Evolutionary conservation across 2,329 filamentous ascomycete genomes (phyloP).

Genomic region (Alternaria sp.): DNA sequence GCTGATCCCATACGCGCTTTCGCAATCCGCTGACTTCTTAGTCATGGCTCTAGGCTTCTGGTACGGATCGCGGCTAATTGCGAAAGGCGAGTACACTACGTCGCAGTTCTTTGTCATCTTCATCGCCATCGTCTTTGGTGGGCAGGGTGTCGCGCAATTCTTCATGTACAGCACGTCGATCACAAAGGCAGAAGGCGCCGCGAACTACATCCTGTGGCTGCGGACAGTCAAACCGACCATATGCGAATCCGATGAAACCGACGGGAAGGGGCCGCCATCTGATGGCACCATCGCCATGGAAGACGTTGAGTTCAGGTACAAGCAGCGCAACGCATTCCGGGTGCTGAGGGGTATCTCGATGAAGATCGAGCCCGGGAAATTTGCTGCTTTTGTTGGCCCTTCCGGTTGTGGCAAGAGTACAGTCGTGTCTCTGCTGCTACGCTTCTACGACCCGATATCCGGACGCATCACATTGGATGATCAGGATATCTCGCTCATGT

Average conservation of each 20-base stretch:
- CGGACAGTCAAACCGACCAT: conserved; percentile 42
- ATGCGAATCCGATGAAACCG: conserved; percentile 24
- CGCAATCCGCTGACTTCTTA: conserved; percentile 81
- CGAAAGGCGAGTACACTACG: conserved; percentile 64
- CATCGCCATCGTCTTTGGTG: conserved; percentile 42
- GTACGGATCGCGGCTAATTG: conserved; percentile 48
- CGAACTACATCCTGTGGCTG: conserved; percentile 57
- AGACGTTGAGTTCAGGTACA: conserved; percentile 3
- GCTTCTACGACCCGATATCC: conserved; percentile 80
- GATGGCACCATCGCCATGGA: conserved; percentile 5
- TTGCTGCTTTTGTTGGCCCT: conserved; percentile 72
- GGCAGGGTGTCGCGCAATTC: conserved; percentile 1
- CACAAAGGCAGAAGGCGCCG: conserved; percentile 88
- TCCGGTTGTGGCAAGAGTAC: conserved; percentile 93
- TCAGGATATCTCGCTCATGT: conserved; percentile 59
- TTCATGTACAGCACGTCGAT: conserved; percentile 60
- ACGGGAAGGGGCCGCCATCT: neutral
- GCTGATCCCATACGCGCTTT: conserved; percentile 56
- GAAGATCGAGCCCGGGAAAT: conserved; percentile 56
- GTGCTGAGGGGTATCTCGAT: conserved; percentile 7
- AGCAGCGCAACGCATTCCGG: neutral
- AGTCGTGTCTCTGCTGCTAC: conserved; percentile 84
- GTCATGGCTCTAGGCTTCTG: conserved; percentile 84
- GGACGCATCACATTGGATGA: conserved; percentile 82
- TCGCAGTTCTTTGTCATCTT: conserved; percentile 69